phyloP scores from a whole-genome alignment of 2,329 filamentous ascomycete genomes.

The Colletotrichum sp. region DNA sequence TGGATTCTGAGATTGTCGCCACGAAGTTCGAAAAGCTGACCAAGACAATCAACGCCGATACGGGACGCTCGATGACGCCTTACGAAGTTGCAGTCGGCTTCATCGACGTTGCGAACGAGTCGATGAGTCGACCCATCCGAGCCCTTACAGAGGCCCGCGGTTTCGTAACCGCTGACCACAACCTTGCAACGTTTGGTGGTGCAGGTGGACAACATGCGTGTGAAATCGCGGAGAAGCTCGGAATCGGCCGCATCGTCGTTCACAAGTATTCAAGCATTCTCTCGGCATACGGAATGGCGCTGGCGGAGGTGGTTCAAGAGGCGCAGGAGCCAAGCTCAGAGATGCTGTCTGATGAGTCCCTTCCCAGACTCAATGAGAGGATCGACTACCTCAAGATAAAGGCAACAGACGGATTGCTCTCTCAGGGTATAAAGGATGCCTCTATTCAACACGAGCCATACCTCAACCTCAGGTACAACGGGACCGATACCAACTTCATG shows the following conservation, averaged over 20 bases:
- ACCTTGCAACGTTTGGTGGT: constrained; percentile 39
- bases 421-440: neutral
- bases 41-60: constrained; percentile 40
- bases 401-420: constrained; percentile 41
- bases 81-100: constrained; percentile 32
- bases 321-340: constrained; percentile 32
- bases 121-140: constrained; percentile 40
- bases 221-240: constrained; percentile 38
- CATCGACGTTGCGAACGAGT: constrained; percentile 38
- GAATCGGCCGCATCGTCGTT: constrained; percentile 40
- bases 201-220: constrained; percentile 45
- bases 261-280: constrained; percentile 35
- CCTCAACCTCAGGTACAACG: constrained; percentile 49
- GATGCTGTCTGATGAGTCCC: constrained; percentile 19
- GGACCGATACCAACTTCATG: constrained; percentile 48
- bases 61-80: neutral
- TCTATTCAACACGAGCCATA: constrained; percentile 33
- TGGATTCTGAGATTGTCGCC: constrained; percentile 45
- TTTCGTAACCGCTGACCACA: constrained; percentile 36
- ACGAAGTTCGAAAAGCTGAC: constrained; percentile 46
- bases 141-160: constrained; percentile 39
- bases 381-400: constrained; percentile 30
- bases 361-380: constrained; percentile 22
- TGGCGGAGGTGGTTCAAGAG: constrained; percentile 41
- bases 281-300: constrained; percentile 45